Conservation (phyloP, 805 yeast genomes). For the Komagataella mondaviorum region DNA sequence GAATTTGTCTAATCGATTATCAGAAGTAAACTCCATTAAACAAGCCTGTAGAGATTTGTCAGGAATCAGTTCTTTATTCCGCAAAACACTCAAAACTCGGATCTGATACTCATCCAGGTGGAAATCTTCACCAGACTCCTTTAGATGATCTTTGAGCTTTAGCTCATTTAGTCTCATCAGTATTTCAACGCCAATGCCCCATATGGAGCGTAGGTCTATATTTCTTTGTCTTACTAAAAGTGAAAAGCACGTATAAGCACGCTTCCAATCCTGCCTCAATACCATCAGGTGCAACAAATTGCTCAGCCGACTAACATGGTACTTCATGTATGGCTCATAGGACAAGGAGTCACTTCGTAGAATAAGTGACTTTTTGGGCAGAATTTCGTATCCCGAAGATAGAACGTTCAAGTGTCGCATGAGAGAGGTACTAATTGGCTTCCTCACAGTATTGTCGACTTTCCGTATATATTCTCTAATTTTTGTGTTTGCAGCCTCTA, state of each 20-base stretch:
- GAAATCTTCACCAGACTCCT: background rate
- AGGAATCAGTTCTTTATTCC: background rate
- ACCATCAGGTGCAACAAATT: conserved; percentile 36
- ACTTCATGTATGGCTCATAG: conserved; percentile 1
- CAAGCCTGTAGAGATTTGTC: background rate
- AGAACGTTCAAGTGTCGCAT: background rate
- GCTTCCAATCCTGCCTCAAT: conserved; percentile 34
- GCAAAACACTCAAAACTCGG: conserved; percentile 2
- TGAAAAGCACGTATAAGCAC: conserved; percentile 39
- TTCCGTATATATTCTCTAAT: background rate
- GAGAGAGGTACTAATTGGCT: background rate
- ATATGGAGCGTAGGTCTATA: conserved; percentile 40
- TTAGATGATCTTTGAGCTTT: conserved; percentile 8
- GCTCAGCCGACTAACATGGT: conserved; percentile 17
- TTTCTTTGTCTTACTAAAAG: conserved; percentile 31
- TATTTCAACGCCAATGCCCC: conserved; percentile 55
- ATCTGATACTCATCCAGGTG: conserved; percentile 1
- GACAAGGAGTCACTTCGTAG: background rate
- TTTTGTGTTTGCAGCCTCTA: background rate
- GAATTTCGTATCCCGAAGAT: background rate
- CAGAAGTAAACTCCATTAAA: background rate
- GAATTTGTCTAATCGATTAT: background rate
- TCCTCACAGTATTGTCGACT: background rate
- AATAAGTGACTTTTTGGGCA: background rate
- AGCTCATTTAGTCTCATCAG: conserved; percentile 17